A percentile compares a stretch with the other conserved stretches of the same genome.
phyloP scores from a whole-genome alignment of 2,329 filamentous ascomycete species.

The Neurospora crassa region DNA sequence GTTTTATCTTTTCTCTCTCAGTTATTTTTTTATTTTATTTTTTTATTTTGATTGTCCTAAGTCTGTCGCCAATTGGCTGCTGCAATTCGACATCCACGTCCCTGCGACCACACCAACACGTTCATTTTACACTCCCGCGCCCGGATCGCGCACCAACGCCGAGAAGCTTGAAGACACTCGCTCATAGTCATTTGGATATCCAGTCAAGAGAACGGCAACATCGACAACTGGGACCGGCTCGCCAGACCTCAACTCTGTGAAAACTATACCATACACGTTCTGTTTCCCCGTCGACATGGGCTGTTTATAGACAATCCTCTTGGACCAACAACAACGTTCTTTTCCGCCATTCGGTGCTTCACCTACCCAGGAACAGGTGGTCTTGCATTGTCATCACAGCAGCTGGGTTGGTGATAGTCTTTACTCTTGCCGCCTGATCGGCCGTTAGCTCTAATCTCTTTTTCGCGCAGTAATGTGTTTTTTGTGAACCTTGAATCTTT shows the following conservation, averaged over 20 bases:
- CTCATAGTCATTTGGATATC: not conserved
- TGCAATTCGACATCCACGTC: not conserved
- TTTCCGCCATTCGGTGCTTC: not conserved
- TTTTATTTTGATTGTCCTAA: not conserved
- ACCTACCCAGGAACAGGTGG: not conserved
- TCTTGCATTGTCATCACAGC: not conserved
- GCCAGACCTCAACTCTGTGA: not conserved
- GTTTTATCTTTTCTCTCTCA: not conserved
- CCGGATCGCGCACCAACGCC: not conserved
- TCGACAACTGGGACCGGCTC: not conserved
- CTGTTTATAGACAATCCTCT: not conserved
- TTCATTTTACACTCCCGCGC: not conserved
- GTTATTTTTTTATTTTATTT: not conserved
- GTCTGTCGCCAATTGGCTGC: not conserved
- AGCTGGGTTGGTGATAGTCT: not conserved
- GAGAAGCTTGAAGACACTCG: not conserved
- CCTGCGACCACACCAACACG: not conserved
- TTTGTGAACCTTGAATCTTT: constrained; percentile 7
- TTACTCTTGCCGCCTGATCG: not conserved
- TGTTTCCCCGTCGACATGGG: not conserved
- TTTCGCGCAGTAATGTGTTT: constrained; percentile 11
- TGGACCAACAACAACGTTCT: not conserved
- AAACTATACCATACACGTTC: not conserved
- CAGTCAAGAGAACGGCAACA: not conserved
- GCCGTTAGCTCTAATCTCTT: not conserved